Conservation (phyloP, 371 early-diverging fungal species). For the Circinella minor region DNA sequence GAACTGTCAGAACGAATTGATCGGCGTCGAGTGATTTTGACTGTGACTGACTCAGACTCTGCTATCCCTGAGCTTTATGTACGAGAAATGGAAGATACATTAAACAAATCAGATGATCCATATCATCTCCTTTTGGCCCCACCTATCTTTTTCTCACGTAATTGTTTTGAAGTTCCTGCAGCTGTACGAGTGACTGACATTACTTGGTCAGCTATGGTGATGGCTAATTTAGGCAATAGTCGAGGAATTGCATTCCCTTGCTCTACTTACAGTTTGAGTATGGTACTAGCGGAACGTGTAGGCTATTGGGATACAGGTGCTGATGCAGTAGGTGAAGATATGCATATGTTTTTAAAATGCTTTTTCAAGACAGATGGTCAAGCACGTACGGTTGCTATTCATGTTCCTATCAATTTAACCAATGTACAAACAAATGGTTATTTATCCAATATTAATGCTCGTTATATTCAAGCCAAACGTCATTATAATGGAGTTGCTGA, state of each 20-base stretch:
- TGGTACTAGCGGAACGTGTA: conserved; percentile 71
- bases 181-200: conserved; percentile 80
- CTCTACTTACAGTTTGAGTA: conserved; percentile 74
- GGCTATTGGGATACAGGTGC: conserved; percentile 82
- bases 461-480: conserved; percentile 74
- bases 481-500: conserved; percentile 69
- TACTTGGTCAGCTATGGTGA: conserved; percentile 80
- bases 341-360: conserved; percentile 87
- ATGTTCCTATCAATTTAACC: conserved; percentile 75
- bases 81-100: conserved; percentile 44
- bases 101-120: conserved; percentile 44
- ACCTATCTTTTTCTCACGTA: conserved; percentile 79
- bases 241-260: conserved; percentile 76
- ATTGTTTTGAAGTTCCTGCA: conserved; percentile 73
- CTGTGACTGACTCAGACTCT: conserved; percentile 56
- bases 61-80: conserved; percentile 52
- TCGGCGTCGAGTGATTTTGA: conserved; percentile 60
- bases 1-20: conserved; percentile 40
- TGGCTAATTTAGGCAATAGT: conserved; percentile 76
- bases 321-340: conserved; percentile 83
- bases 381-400: conserved; percentile 71
- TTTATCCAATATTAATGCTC: conserved; percentile 58
- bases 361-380: conserved; percentile 75
- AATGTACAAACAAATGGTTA: conserved; percentile 75
- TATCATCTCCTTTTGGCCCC: conserved; percentile 68